phyloP scores from a whole-genome alignment of 768 basidiomycete species.

The Mycena vulgaris region DNA sequence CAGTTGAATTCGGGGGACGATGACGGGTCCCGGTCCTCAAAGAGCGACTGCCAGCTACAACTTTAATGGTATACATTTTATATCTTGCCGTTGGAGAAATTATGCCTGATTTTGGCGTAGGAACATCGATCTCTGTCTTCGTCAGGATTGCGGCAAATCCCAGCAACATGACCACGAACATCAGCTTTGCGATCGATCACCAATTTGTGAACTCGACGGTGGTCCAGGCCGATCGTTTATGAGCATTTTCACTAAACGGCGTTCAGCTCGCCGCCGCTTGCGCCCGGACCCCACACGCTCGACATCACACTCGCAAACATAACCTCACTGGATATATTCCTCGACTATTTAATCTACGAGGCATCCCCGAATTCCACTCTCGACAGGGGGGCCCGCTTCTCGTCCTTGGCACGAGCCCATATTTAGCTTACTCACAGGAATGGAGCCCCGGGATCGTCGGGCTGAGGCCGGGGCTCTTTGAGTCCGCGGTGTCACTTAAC shows the following conservation, averaged over 20 bases:
- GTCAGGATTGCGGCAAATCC: not conserved
- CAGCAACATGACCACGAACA: not conserved
- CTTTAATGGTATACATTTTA: not conserved
- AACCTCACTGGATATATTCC: not conserved
- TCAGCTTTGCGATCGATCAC: conserved; percentile 2
- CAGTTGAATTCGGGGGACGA: no score
- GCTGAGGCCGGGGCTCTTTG: not conserved
- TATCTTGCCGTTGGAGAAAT: not conserved
- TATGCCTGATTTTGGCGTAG: not conserved
- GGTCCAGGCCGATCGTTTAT: not conserved
- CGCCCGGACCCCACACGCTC: not conserved
- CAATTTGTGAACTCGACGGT: not conserved
- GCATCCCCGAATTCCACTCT: not conserved
- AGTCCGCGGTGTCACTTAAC: conserved; percentile 5
- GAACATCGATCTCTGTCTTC: conserved; percentile 22
- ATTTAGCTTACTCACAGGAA: not conserved
- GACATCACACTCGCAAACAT: not conserved
- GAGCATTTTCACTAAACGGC: conserved; percentile 3
- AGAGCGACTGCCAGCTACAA: not conserved
- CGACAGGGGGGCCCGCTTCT: not conserved
- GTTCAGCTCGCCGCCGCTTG: not conserved
- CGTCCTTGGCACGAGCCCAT: not conserved
- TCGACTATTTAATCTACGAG: conserved; percentile 23
- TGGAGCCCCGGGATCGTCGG: not conserved
- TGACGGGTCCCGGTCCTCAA: not conserved